Conservation (phyloP, 495 filamentous ascomycete species). For the Aspergillus bertholletiae region DNA sequence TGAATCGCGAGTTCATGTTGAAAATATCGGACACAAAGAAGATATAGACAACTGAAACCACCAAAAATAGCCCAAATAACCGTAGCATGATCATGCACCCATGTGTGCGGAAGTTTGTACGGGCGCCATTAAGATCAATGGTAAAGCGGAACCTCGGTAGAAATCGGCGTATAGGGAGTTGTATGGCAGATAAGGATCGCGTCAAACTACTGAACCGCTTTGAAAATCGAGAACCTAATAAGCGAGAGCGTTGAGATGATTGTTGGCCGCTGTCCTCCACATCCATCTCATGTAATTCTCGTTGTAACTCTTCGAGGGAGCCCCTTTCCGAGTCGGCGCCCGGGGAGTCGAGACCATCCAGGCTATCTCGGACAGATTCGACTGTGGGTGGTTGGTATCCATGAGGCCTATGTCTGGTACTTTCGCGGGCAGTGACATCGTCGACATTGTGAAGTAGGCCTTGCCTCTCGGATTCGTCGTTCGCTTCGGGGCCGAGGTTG, state of each 20-base stretch:
- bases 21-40: conserved; percentile 83
- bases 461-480: conserved; percentile 61
- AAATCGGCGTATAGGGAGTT: conserved; percentile 50
- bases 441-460: conserved; percentile 46
- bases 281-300: conserved; percentile 88
- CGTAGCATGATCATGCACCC: conserved; percentile 64
- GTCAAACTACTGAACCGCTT: conserved; percentile 54
- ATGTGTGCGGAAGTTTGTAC: conserved; percentile 26
- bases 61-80: conserved; percentile 67
- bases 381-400: conserved; percentile 75
- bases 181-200: conserved; percentile 51
- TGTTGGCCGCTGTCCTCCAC: conserved; percentile 65
- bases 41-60: conserved; percentile 73
- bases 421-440: conserved; percentile 25
- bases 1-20: conserved; percentile 41
- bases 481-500: conserved; percentile 51
- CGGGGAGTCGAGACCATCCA: conserved; percentile 51
- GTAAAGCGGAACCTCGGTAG: conserved; percentile 40
- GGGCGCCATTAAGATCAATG: conserved; percentile 28
- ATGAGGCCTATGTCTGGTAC: conserved; percentile 25
- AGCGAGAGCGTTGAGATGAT: conserved; percentile 32
- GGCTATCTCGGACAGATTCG: conserved; percentile 62
- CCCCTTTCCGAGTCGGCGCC: conserved; percentile 37
- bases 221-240: conserved; percentile 48
- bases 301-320: conserved; percentile 60